These are phyloP conservation scores for Fusarium hainanense DNA, from an alignment of 2,329 filamentous ascomycete genomes.

Conservation along the genomic window DNA sequence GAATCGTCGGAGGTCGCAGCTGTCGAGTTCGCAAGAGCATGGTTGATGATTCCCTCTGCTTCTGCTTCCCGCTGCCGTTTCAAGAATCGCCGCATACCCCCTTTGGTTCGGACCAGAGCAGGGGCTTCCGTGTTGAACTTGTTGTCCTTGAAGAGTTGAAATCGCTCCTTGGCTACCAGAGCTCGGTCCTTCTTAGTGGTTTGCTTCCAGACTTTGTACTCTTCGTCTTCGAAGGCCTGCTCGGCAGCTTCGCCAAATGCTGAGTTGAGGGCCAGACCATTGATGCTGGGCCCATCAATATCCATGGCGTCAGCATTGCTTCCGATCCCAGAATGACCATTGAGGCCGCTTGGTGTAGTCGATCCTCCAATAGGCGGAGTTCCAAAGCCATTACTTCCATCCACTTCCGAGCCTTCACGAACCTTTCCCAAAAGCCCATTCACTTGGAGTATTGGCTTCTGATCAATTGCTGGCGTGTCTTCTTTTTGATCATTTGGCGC, in stretches of 20 bases:
- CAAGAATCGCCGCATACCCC: constrained; percentile 89
- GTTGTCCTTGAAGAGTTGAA: constrained; percentile 85
- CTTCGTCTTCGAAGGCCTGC: constrained; percentile 88
- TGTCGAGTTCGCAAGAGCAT: constrained; percentile 53
- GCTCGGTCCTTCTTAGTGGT: constrained; percentile 97
- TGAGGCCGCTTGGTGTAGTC: constrained; percentile 78
- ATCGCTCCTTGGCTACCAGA: constrained; percentile 83
- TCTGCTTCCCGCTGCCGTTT: constrained; percentile 80
- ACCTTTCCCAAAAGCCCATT: constrained; percentile 71
- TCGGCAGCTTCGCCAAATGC: constrained; percentile 75
- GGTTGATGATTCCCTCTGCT: constrained; percentile 55
- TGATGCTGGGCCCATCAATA: constrained; percentile 79
- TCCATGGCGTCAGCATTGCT: constrained; percentile 90
- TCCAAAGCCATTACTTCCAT: constrained; percentile 85
- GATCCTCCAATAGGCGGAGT: constrained; percentile 83
- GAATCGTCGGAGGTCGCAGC: constrained; percentile 58
- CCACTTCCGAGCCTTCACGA: constrained; percentile 82
- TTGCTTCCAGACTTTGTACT: constrained; percentile 99
- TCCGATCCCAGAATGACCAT: constrained; percentile 72
- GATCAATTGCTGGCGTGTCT: constrained; percentile 79
- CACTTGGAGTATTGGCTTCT: constrained; percentile 77
- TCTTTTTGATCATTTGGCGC: constrained; percentile 79
- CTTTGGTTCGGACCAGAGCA: constrained; percentile 84
- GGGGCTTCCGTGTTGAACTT: constrained; percentile 89
- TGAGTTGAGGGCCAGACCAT: constrained; percentile 71